Conservation (phyloP, 2,329 filamentous ascomycete genomes). For the Alternaria solani region DNA sequence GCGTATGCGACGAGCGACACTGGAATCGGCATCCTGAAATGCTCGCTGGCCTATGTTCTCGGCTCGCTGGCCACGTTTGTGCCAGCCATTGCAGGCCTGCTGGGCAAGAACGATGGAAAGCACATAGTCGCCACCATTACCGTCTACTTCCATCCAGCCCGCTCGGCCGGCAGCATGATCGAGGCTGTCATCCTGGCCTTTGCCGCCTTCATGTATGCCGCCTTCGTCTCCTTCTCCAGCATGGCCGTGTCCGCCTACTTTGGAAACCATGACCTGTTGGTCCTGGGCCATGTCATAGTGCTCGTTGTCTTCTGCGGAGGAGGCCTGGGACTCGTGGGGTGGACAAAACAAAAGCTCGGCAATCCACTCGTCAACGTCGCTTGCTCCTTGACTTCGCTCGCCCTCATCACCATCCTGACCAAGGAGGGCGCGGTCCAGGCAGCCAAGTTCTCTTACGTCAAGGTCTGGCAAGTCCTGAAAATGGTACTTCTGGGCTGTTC, state of each 20-base stretch:
- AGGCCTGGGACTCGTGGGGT: slow-evolving; percentile 85
- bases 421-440: slow-evolving; percentile 89
- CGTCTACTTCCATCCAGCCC: slow-evolving; percentile 92
- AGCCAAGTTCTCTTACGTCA: slow-evolving; percentile 80
- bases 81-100: slow-evolving; percentile 72
- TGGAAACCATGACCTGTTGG: slow-evolving; percentile 70
- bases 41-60: slow-evolving; percentile 85
- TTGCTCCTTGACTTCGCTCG: slow-evolving; percentile 84
- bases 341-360: slow-evolving; percentile 82
- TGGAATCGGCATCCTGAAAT: slow-evolving; percentile 86
- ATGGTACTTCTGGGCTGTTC: slow-evolving; percentile 65
- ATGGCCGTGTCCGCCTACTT: slow-evolving; percentile 90
- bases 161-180: slow-evolving; percentile 87
- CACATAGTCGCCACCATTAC: slow-evolving; percentile 93
- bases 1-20: slow-evolving; percentile 73
- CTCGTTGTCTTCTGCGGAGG: slow-evolving; percentile 85
- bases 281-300: slow-evolving; percentile 79
- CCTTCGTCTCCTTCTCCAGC: slow-evolving; percentile 78
- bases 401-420: slow-evolving; percentile 87
- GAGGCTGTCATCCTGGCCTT: slow-evolving; percentile 81
- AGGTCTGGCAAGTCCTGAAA: slow-evolving; percentile 74
- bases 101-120: slow-evolving; percentile 88
- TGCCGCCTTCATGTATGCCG: slow-evolving; percentile 79
- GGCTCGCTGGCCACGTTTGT: slow-evolving; percentile 89
- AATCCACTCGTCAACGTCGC: slow-evolving; percentile 80